A percentile compares a stretch with the other conserved stretches of the same genome.
Evolutionary conservation across 352 stramenopile species (phyloP).

Genomic region (Phytophthora lateralis): DNA sequence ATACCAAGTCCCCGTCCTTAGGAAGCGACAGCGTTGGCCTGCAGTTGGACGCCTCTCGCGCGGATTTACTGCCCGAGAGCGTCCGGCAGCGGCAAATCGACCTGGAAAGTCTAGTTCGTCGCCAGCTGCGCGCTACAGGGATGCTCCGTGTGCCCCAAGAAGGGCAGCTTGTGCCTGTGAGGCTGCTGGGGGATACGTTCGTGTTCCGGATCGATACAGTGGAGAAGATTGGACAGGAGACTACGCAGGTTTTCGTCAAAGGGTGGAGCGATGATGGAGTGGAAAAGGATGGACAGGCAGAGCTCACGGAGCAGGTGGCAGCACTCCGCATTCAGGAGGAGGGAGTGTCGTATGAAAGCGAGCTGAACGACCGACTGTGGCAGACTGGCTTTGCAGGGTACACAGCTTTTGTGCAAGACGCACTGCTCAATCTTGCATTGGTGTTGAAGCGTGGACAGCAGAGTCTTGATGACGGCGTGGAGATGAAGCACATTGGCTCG

Average conservation of each 20-base stretch:
- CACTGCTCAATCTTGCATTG: slow-evolving; percentile 63
- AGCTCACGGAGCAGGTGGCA: slow-evolving; percentile 26
- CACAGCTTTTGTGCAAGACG: slow-evolving; percentile 49
- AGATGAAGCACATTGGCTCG: slow-evolving; percentile 59
- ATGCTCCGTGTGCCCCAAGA: slow-evolving; percentile 15
- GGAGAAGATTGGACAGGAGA: neutral
- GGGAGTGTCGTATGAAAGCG: slow-evolving; percentile 19
- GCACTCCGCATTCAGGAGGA: slow-evolving; percentile 26
- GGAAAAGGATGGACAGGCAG: neutral
- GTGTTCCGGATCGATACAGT: slow-evolving; percentile 46
- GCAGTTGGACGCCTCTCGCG: slow-evolving; percentile 10
- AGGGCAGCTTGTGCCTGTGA: slow-evolving; percentile 47
- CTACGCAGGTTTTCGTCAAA: slow-evolving; percentile 19
- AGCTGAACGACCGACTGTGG: slow-evolving; percentile 39
- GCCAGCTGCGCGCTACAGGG: slow-evolving; percentile 40
- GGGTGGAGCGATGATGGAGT: slow-evolving; percentile 23
- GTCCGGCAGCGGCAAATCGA: slow-evolving; percentile 43
- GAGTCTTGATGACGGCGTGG: slow-evolving; percentile 31
- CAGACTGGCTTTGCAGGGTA: slow-evolving; percentile 57
- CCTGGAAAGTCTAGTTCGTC: slow-evolving; percentile 34
- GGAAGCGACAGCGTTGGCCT: neutral
- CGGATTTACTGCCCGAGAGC: slow-evolving; percentile 47
- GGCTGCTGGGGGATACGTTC: slow-evolving; percentile 56
- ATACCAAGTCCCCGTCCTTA: slow-evolving; percentile 38
- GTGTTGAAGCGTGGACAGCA: slow-evolving; percentile 35